Evolutionary conservation across 371 early-diverging fungal species (phyloP), one percentile per base, ranked within the genome.

Genomic region (Smittium mucronatum): DNA sequence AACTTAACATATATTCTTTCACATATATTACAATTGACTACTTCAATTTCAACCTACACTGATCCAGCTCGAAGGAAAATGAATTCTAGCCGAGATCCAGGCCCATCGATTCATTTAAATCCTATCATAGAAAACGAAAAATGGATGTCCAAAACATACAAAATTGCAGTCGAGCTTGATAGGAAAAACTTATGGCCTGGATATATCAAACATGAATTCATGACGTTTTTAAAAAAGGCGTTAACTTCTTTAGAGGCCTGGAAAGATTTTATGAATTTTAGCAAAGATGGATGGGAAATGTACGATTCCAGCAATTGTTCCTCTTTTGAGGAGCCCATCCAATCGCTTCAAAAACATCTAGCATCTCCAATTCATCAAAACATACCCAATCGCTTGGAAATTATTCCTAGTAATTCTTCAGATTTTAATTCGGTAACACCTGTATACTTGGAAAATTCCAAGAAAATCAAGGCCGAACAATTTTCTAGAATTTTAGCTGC

Each of bases 401-500:
- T 2, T 25, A 17, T 17, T 16, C 8, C 16, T 17, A n/a, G n/a
- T 2, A 63, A 33, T 11, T 34, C 36, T 31, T 28, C 36, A 57
- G 57, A 57, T 25, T 66, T 16, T 34, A 25, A 66, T 26, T 28
- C 28, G 8, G 64, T 57, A 5, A 63, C 31, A 26, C 17, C 57
- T 63, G 21, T 28, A 26, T 36, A 21, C 31, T 28, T 36, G 65
- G 71, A 1, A 29, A 73, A 2, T 74, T 75, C 70, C 79, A 78
- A 67, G 70, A 67, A 72, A 64, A 71, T 73, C 74, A 58, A 73
- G 8, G 71, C 68, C 17, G 76, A 63, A 28, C 63, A 75, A 60
- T 32, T 79, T 59, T 63, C 70, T 0, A 71, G 74, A 34, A 75
- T 71, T 25, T 64, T 72, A 17, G 75, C 87, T 1, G 83, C 84